Evolutionary conservation across 2,329 filamentous ascomycete genomes (phyloP).

Genomic region (Epichloe festucae): DNA sequence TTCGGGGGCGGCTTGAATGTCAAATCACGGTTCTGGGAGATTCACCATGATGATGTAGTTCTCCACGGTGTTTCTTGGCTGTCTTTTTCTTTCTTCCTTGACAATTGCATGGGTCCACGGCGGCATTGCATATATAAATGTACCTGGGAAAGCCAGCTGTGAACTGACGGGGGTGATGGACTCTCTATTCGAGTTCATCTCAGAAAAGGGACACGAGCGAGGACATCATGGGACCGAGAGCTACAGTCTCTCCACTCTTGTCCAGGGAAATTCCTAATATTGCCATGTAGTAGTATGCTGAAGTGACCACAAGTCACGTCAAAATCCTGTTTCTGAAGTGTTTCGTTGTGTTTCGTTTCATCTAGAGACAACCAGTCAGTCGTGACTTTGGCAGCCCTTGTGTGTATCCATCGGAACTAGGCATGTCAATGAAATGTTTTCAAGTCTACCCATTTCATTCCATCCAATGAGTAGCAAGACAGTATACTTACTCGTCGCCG

Average conservation of each 20-base stretch:
- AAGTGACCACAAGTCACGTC: not conserved
- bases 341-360: too few relatives aligned
- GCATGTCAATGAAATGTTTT: too few relatives aligned
- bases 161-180: not conserved
- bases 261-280: not conserved
- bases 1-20: not conserved
- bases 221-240: not conserved
- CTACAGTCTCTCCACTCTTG: not conserved
- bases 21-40: too few relatives aligned
- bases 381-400: too few relatives aligned
- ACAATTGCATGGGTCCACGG: slow-evolving; percentile 2
- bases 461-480: too few relatives aligned
- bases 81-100: not conserved
- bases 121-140: slow-evolving; percentile 3
- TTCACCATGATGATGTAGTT: too few relatives aligned
- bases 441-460: too few relatives aligned
- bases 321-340: too few relatives aligned
- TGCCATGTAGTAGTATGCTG: not conserved
- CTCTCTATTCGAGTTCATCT: too few relatives aligned
- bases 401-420: too few relatives aligned
- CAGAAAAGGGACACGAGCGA: not conserved
- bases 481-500: too few relatives aligned
- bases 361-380: too few relatives aligned
- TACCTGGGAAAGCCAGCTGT: slow-evolving; percentile 1
- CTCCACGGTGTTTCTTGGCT: not conserved